Conservation (phyloP, 306 rosid species). For the Myrica gale region DNA sequence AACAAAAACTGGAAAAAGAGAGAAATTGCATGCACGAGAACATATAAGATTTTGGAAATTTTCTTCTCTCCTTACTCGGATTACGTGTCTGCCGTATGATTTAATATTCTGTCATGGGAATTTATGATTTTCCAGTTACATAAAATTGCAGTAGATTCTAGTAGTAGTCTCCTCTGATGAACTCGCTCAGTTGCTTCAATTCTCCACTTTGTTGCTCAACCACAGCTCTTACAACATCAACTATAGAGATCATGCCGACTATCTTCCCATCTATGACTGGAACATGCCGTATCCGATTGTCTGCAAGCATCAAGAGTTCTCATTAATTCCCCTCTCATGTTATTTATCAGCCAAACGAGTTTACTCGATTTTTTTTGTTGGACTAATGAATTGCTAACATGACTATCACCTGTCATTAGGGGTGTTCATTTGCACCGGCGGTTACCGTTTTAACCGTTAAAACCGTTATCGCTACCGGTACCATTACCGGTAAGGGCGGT, state of each 20-base stretch:
- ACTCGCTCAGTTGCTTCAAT: constrained; percentile 61
- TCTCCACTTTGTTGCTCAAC: constrained; percentile 82
- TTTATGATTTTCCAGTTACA: neutral
- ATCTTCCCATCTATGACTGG: constrained; percentile 85
- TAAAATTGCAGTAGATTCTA: constrained; percentile 9
- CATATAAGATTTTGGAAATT: neutral
- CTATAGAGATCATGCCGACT: constrained; percentile 87
- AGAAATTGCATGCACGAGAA: neutral
- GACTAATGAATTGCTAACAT: neutral
- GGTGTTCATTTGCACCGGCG: too few species aligned
- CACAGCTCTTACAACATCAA: constrained; percentile 78
- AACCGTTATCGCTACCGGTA: too few species aligned
- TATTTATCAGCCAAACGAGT: neutral
- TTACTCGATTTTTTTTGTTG: neutral
- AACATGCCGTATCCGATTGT: constrained; percentile 66
- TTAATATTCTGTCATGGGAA: neutral
- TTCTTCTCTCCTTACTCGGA: neutral
- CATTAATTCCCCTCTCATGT: neutral
- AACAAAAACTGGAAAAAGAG: too few species aligned
- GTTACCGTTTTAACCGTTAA: too few species aligned
- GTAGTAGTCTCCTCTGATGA: constrained; percentile 70
- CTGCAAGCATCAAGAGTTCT: constrained; percentile 34
- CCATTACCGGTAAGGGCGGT: too few species aligned
- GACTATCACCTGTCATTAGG: constrained; percentile 56
- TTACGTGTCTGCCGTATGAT: neutral